Base-by-base conservation (phyloP, 2,329 filamentous ascomycete genomes). In the Colletotrichum endophyticum region DNA sequence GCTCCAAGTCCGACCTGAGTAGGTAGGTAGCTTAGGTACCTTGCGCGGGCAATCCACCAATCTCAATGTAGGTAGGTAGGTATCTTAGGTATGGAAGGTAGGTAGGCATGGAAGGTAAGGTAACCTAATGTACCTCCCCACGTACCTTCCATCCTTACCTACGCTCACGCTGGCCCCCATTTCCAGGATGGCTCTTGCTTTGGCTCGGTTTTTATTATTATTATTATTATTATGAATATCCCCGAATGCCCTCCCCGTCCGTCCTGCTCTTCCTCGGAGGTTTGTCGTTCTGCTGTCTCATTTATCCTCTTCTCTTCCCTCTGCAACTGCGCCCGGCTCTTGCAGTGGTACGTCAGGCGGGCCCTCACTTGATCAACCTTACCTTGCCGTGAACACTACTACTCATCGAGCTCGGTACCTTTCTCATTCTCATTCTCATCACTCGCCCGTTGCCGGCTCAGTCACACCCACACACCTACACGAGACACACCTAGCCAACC, bases 151-250 rank as follows among this genome's bases (percentile, higher is more conserved):
- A 27, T 27, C 56, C 56, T 59, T 59, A 59, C 15, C 22, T 32
- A 25, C 25, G 27, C 44, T 49, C n/a, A 22, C 49, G 34, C 66
- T 49, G 53, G 34, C n/a, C 36, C 66, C 49, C 27, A 27, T 15
- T 22, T 53, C 22, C 57, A 56, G 49, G 44, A 53, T 53, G 44
- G 44, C 44, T 53, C 44, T 53, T 53, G 44, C 44, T 53, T 22
- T 53, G 44, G 44, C 44, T 53, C 8, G n/a, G 44, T 53, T 44
- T n/a, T 44, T 64, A 34, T 62, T 64, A 32, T 73, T 76, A 15
- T 36, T 36, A 16, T 36, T 36, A 8, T 76, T 76, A 22, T 76
- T 73, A 59, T 69, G 72, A 73, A 73, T 76, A 76, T 74, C 32
- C 70, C 59, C 70, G 64, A 76, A 76, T 76, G 30, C 66, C 74